These are phyloP conservation scores for Trichoderma breve DNA, from an alignment of 2,329 filamentous ascomycete species.

Conservation along the genomic window DNA sequence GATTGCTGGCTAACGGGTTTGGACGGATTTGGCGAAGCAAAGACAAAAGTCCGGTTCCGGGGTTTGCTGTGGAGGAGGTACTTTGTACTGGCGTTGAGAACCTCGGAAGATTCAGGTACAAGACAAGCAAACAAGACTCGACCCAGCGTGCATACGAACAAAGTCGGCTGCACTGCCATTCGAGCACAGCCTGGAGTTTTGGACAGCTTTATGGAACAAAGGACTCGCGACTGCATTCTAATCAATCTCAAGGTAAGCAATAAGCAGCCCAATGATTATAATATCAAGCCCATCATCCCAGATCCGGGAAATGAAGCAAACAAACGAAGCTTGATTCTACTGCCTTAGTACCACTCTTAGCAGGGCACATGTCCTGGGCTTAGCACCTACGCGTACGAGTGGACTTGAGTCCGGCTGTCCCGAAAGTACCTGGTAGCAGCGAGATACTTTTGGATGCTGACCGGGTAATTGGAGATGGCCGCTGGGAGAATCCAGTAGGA, in stretches of 20 bases:
- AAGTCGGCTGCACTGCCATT: not conserved
- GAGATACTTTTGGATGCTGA: conserved; percentile 11
- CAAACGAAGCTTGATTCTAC: not conserved
- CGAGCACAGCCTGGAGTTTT: not conserved
- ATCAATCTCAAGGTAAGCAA: not conserved
- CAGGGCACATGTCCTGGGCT: not conserved
- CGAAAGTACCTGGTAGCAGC: not conserved
- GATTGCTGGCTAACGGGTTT: conserved; percentile 1
- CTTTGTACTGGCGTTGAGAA: not conserved
- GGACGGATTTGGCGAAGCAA: not conserved
- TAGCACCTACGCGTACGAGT: conserved; percentile 10
- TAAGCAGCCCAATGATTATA: conserved; percentile 8
- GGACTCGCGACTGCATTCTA: not conserved
- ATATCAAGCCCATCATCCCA: conserved; percentile 4
- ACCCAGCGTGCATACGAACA: not conserved
- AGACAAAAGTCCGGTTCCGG: conserved; percentile 11
- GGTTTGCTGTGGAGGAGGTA: not conserved
- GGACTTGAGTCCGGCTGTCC: conserved; percentile 15
- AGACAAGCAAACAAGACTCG: not conserved
- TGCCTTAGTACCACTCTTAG: not conserved
- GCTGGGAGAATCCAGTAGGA: not conserved
- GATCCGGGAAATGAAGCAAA: not conserved
- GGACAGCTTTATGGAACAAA: not conserved
- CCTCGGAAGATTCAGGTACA: not conserved
- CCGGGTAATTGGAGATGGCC: not conserved